Base-by-base conservation (phyloP, 208 protist species). In the Porcisia hertigi region DNA sequence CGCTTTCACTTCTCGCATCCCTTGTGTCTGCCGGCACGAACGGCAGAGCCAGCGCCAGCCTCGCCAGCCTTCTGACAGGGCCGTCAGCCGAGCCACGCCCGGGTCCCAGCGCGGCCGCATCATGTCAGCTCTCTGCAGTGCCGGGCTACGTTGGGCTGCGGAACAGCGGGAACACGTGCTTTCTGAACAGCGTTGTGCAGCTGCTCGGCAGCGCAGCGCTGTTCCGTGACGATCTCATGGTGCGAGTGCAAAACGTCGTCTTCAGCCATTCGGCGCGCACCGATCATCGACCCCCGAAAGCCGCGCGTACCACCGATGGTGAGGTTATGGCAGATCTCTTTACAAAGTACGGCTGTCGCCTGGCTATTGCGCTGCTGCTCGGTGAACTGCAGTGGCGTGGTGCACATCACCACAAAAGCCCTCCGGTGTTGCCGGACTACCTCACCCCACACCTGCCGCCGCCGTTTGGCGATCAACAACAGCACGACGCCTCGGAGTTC, bases 401-500 rank as follows among this genome's bases (percentile, higher is more conserved):
- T 30, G 54, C 20, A 43, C 72, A 74, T 20, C 77, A 71, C n/a
- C 62, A 79, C 66, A 54, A 62, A 30, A 54, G 58, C 7, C 34
- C 62, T 47, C 43, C 76, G 1, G 74, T 91, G 20, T 53, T 84
- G 64, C 84, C 86, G 1, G 62, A 80, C 47, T 85, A 84, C 65
- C 79, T 91, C 20, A 39, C 57, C 41, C 1, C 73, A 30, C 67
- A 78, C 20, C 77, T 91, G 63, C 88, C 91, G 1, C 52, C 54
- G 8, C 82, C 82, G 2, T 92, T 95, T 73, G 75, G 85, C 69
- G 86, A 92, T 43, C 80, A 84, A 53, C 83, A 73, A 7, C 91
- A 92, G 60, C 91, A 95, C 72, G 91, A 95, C 75, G 86, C 91
- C 16, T 92, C 88, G n/a, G 91, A 92, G 82, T 91, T 88, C 64